These are phyloP conservation scores for Claviceps citrina DNA, from an alignment of 2,329 filamentous ascomycete genomes.

Conservation along the genomic window DNA sequence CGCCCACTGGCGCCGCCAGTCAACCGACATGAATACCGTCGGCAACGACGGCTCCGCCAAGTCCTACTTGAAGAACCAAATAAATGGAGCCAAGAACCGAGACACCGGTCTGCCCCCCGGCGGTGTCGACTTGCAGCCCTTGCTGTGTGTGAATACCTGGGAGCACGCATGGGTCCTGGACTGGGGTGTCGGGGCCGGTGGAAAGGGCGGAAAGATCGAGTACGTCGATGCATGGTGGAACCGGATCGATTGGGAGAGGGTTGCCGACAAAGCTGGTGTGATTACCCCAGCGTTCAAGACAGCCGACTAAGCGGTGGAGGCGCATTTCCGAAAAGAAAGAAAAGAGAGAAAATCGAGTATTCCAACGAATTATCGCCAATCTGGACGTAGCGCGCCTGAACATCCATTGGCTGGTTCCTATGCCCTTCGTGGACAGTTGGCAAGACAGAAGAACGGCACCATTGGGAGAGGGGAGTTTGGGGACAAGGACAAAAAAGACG, in stretches of 20 bases:
- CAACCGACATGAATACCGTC: conserved; percentile 53
- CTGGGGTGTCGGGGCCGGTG: conserved; percentile 45
- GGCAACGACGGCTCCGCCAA: conserved; percentile 24
- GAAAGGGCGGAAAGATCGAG: conserved; percentile 54
- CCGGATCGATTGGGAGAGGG: conserved; percentile 68
- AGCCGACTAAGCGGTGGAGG: conserved; percentile 1
- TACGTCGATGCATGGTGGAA: conserved; percentile 81
- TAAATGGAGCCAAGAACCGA: conserved; percentile 15
- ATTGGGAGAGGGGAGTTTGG: too few relatives aligned
- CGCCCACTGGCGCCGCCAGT: conserved; percentile 64
- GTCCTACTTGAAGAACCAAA: conserved; percentile 25
- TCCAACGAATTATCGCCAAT: too few relatives aligned
- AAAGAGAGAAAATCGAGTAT: background rate
- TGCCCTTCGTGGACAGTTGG: too few relatives aligned
- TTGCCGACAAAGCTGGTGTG: conserved; percentile 30
- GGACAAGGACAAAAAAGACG: too few relatives aligned
- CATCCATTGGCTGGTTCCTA: too few relatives aligned
- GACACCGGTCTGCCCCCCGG: conserved; percentile 39
- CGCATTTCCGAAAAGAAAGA: background rate
- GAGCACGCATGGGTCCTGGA: conserved; percentile 84
- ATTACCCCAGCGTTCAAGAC: conserved; percentile 21
- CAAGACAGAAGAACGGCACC: too few relatives aligned
- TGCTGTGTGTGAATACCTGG: conserved; percentile 92
- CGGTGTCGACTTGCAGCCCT: conserved; percentile 52
- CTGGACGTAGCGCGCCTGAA: too few relatives aligned